Evolutionary conservation across 2,329 filamentous ascomycete species (phyloP).

Genomic region (Cladosporium sp.): DNA sequence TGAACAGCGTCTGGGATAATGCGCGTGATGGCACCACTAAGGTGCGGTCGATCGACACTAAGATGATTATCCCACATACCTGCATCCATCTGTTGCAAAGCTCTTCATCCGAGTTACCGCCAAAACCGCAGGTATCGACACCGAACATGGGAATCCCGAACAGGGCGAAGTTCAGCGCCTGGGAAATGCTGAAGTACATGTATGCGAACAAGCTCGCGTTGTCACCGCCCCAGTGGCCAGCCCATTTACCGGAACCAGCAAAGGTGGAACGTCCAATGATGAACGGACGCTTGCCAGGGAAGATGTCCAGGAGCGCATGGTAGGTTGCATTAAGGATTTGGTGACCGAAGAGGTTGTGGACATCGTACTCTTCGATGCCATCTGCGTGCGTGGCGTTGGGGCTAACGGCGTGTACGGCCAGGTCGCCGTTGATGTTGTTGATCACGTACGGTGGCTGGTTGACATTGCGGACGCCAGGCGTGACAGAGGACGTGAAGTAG

Average conservation of each 20-base stretch:
- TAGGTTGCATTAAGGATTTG: constrained; percentile 74
- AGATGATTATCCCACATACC: constrained; percentile 39
- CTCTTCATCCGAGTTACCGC: constrained; percentile 59
- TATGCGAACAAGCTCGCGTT: constrained; percentile 64
- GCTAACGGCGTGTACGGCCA: constrained; percentile 65
- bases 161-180: constrained; percentile 67
- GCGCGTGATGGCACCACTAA: no score
- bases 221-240: constrained; percentile 77
- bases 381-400: constrained; percentile 73
- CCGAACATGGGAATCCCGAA: constrained; percentile 75
- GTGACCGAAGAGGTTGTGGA: constrained; percentile 73
- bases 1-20: no score
- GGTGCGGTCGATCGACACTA: no score
- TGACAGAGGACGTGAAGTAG: constrained; percentile 50
- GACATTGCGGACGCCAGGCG: constrained; percentile 58
- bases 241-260: constrained; percentile 65
- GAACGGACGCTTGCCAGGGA: constrained; percentile 67
- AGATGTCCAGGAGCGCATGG: constrained; percentile 57
- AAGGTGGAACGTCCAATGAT: constrained; percentile 81
- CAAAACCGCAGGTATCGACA: constrained; percentile 64
- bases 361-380: constrained; percentile 70
- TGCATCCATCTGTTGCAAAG: constrained; percentile 59
- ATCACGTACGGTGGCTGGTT: constrained; percentile 72
- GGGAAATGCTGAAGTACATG: constrained; percentile 71
- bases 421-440: constrained; percentile 65